Conservation (phyloP, 768 basidiomycete genomes). For the Pholiota microspora region DNA sequence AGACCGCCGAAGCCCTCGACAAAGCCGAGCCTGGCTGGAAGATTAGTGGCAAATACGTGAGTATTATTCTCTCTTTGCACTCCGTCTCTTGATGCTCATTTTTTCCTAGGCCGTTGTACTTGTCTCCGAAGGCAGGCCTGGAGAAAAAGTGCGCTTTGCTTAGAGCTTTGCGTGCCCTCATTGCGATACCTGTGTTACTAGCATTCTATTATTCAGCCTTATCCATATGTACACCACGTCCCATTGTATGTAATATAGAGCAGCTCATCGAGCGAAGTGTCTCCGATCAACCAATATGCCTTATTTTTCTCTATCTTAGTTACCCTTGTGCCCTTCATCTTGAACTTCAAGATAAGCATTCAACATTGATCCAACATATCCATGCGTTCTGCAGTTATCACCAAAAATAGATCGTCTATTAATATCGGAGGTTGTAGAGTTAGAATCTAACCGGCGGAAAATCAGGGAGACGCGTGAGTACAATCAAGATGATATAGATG, state of each 20-base stretch:
- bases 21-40: constrained; percentile 91
- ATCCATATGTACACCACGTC: not conserved
- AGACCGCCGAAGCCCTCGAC: constrained; percentile 76
- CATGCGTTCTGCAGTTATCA: not conserved
- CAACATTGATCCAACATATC: not conserved
- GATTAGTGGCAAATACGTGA: constrained; percentile 94
- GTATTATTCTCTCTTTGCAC: constrained; percentile 27
- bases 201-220: not conserved
- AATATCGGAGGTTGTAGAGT: not conserved
- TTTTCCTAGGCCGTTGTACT: constrained; percentile 74
- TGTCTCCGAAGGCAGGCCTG: constrained; percentile 84
- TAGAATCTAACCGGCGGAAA: not conserved
- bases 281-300: no score
- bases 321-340: no score
- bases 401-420: not conserved
- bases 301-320: no score
- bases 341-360: not conserved
- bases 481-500: not conserved
- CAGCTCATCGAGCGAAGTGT: not conserved
- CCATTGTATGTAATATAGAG: not conserved
- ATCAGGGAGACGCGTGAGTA: not conserved
- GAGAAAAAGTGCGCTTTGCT: constrained; percentile 82
- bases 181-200: not conserved
- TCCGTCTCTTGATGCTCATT: constrained; percentile 1
- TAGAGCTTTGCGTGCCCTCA: constrained; percentile 6